phyloP scores from a whole-genome alignment of 352 stramenopile species.

The Phytopythium chamaehyphon region DNA sequence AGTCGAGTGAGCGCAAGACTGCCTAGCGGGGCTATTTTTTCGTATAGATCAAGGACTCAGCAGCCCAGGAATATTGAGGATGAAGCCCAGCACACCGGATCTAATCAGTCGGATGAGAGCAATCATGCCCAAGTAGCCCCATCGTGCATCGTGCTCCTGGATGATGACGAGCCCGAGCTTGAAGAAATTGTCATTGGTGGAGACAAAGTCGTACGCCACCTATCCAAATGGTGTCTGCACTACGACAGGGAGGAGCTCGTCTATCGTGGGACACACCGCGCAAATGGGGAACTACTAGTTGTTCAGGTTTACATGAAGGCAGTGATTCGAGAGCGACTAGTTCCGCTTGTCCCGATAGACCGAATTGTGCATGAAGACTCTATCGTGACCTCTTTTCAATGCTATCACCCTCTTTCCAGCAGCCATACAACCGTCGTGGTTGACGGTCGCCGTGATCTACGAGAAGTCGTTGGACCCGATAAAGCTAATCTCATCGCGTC shows the following conservation, averaged over 20 bases:
- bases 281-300: slow-evolving; percentile 49
- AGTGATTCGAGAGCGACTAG: slow-evolving; percentile 20
- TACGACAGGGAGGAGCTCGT: slow-evolving; percentile 59
- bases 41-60: background rate
- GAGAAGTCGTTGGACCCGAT: slow-evolving; percentile 62
- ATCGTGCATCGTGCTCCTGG: slow-evolving; percentile 45
- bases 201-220: background rate
- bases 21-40: slow-evolving; percentile 9
- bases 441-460: slow-evolving; percentile 35
- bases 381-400: slow-evolving; percentile 46
- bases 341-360: slow-evolving; percentile 37
- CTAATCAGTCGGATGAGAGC: background rate
- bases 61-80: background rate
- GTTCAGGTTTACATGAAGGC: slow-evolving; percentile 55
- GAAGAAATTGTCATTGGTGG: slow-evolving; percentile 13
- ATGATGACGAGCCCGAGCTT: slow-evolving; percentile 19
- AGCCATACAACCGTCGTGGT: slow-evolving; percentile 18
- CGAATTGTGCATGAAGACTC: slow-evolving; percentile 43
- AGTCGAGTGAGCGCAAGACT: slow-evolving; percentile 29
- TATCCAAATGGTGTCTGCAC: slow-evolving; percentile 21
- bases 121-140: slow-evolving; percentile 7
- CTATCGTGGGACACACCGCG: slow-evolving; percentile 52
- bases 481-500: slow-evolving; percentile 39
- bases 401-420: slow-evolving; percentile 58
- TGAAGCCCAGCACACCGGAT: background rate